Base-by-base conservation (phyloP, 495 filamentous ascomycete genomes). In the Trichocladium uniseriatum region DNA sequence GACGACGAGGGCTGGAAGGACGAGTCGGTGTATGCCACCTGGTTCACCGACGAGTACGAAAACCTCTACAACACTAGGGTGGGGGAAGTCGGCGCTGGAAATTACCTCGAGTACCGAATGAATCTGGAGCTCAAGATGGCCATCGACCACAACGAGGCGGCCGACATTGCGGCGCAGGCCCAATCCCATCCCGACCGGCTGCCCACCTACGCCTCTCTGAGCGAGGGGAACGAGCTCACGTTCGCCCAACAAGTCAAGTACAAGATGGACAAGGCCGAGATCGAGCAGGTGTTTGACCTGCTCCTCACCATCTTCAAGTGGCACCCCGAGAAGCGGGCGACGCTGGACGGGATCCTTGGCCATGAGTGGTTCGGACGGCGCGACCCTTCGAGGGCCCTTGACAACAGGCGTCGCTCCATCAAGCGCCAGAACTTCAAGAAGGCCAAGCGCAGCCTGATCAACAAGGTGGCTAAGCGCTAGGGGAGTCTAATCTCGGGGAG, bases 361-460 rank as follows among this genome's bases (percentile, higher is more conserved):
- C 58, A 60, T n/a, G 8, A 18, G 27, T 60, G 55, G 55, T 58
- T 61, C 55, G 37, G 42, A 71, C 67, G 0, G 58, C 68, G 21
- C 14, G 7, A 29, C 31, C 24, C n/a, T n/a, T n/a, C n/a, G n/a
- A n/a, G n/a, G n/a, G n/a, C n/a, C n/a, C n/a, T n/a, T n/a, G n/a
- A n/a, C 24, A 27, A 27, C 24, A 3, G 24, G 8, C 24, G 24
- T 8, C 24, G 24, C 24, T 27, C 24, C 24, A 3, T 8, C 4
- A 27, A 8, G 24, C 24, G 24, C 24, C n/a, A n/a, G n/a, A 27
- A 27, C 4, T 27, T 27, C 24, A 27, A 27, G 24, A 3, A 8
- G 24, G 3, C 24, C 4, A 27, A 8, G 24, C 4, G 4, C 24
- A 8, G 24, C 24, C 24, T 27, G 4, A n/a, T n/a, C n/a, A n/a